These are phyloP conservation scores for Magnusiomyces sp. DNA, from an alignment of 1,139 yeast genomes.

Conservation along the genomic window DNA sequence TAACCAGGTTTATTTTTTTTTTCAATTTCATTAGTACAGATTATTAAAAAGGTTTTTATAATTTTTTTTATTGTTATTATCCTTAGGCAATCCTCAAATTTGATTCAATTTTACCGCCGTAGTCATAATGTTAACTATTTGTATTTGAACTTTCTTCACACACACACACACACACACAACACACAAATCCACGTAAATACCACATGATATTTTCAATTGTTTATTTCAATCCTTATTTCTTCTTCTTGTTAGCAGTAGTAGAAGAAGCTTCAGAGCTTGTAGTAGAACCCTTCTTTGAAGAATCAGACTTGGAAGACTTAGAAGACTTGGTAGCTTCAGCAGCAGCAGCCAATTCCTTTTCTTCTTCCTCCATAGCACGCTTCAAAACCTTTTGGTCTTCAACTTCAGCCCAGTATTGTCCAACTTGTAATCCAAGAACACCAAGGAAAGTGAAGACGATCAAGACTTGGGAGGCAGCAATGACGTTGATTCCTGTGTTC, in stretches of 20 bases:
- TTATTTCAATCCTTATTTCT: too few relatives aligned
- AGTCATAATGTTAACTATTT: too few relatives aligned
- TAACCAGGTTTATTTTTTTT: too few relatives aligned
- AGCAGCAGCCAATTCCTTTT: conserved; percentile 18
- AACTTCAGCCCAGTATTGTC: conserved; percentile 82
- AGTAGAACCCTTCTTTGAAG: neutral
- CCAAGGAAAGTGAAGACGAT: conserved; percentile 65
- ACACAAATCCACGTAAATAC: too few relatives aligned
- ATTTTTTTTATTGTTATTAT: too few relatives aligned
- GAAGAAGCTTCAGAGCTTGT: neutral
- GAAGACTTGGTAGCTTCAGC: conserved; percentile 2
- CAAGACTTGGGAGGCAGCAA: conserved; percentile 84
- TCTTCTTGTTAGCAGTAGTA: neutral
- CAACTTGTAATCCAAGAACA: conserved; percentile 73
- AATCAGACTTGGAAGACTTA: neutral
- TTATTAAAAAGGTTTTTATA: too few relatives aligned
- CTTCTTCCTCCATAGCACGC: conserved; percentile 27
- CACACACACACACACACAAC: too few relatives aligned
- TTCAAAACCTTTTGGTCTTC: conserved; percentile 42
- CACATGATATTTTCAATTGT: too few relatives aligned
- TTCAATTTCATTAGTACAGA: too few relatives aligned
- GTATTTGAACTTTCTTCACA: too few relatives aligned
- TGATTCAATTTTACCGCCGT: too few relatives aligned
- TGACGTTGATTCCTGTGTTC: conserved; percentile 78
- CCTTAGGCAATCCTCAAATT: too few relatives aligned